Percentiles rank a stretch among this genome's conserved stretches.
Conservation (phyloP, 1,284 basidiomycete genomes). For the Abortiporus biennis region DNA sequence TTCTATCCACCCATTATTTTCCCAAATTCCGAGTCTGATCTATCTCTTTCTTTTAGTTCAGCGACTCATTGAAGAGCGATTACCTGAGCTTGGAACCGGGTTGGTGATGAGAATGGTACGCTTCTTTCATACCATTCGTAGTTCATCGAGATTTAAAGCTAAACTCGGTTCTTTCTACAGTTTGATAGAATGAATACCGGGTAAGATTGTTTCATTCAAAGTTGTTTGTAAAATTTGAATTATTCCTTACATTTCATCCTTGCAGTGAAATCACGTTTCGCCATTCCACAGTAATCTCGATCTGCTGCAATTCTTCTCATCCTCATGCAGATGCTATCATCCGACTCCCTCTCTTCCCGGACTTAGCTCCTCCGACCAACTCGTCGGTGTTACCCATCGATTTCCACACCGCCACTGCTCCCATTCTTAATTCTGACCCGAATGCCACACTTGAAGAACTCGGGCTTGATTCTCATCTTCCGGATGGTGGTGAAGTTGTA, state of each 20-base stretch:
- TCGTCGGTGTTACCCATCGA: not conserved
- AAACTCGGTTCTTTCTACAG: no score
- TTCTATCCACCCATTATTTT: no score
- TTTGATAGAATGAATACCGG: conserved; percentile 7
- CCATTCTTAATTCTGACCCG: conserved; percentile 7
- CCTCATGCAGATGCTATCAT: conserved; percentile 5
- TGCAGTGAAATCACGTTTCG: conserved; percentile 5
- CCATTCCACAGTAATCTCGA: conserved; percentile 10
- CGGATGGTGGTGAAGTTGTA: conserved; percentile 4
- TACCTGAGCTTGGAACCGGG: conserved; percentile 6
- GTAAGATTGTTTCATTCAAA: not conserved
- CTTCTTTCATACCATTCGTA: not conserved
- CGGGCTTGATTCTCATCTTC: conserved; percentile 1
- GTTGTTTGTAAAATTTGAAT: not conserved
- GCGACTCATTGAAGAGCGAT: no score
- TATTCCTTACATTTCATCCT: no score
- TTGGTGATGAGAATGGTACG: conserved; percentile 10
- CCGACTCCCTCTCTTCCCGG: conserved; percentile 1
- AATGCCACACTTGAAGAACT: conserved; percentile 6
- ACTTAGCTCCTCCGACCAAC: not conserved
- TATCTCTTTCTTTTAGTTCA: no score
- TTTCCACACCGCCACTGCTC: conserved; percentile 6
- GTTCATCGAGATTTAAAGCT: no score
- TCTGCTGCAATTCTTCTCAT: conserved; percentile 8
- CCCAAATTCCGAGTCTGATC: no score